phyloP scores from a whole-genome alignment of 192 early-diverging fungal species.

The Endogone sp. region DNA sequence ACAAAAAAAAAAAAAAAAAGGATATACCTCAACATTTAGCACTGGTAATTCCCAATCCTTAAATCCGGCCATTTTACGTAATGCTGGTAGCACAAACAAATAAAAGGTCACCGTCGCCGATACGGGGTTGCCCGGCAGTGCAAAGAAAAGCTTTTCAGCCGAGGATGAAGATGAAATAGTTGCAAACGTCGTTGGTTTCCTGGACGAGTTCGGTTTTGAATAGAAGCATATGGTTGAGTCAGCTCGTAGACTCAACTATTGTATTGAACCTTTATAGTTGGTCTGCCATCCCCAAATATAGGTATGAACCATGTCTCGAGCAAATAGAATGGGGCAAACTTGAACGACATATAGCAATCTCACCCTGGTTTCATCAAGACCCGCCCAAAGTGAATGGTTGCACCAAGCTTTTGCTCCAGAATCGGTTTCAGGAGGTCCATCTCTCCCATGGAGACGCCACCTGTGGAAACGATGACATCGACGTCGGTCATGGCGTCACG shows the following conservation, averaged over 20 bases:
- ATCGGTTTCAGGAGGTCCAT: constrained; percentile 87
- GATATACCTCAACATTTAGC: constrained; percentile 56
- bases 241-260: too few relatives aligned
- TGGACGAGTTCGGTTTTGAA: too few relatives aligned
- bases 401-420: constrained; percentile 72
- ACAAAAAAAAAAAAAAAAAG: not conserved
- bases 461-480: constrained; percentile 86
- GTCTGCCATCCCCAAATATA: too few relatives aligned
- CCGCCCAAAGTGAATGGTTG: constrained; percentile 84
- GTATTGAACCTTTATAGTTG: too few relatives aligned
- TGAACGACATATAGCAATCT: too few relatives aligned
- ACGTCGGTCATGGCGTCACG: constrained; percentile 42
- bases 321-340: too few relatives aligned
- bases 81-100: constrained; percentile 83
- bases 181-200: constrained; percentile 95
- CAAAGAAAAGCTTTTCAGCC: constrained; percentile 69
- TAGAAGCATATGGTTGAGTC: too few relatives aligned
- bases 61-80: constrained; percentile 76
- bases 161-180: constrained; percentile 44
- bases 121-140: constrained; percentile 92
- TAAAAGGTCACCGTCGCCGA: constrained; percentile 87
- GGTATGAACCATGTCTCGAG: too few relatives aligned
- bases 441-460: constrained; percentile 99
- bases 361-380: constrained; percentile 89
- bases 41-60: constrained; percentile 39